Conservation (phyloP, 441 rosid species). For the Pelargonium fulgidum region DNA sequence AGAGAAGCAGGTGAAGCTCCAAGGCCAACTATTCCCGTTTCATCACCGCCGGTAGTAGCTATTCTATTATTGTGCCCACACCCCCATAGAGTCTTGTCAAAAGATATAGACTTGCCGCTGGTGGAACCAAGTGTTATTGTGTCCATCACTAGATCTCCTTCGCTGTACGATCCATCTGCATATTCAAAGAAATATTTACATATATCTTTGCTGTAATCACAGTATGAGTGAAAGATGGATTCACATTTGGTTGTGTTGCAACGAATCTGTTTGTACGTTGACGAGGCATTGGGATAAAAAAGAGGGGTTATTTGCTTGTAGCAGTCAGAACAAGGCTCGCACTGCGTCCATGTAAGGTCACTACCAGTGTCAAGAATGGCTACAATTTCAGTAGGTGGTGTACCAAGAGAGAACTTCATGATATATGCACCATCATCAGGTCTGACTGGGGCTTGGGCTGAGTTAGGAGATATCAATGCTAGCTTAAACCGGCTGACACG, state of each 20-base stretch:
- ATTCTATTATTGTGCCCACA: too few relatives aligned
- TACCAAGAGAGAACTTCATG: constrained; percentile 31
- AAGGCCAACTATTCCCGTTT: constrained; percentile 26
- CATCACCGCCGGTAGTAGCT: too few relatives aligned
- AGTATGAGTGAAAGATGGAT: not conserved
- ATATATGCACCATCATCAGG: constrained; percentile 22
- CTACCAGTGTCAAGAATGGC: constrained; percentile 36
- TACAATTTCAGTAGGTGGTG: constrained; percentile 18
- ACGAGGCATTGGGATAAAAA: constrained; percentile 23
- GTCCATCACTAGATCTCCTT: constrained; percentile 25
- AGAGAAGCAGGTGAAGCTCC: constrained; percentile 22
- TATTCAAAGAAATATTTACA: constrained; percentile 22
- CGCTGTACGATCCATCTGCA: constrained; percentile 21
- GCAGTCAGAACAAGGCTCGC: constrained; percentile 30
- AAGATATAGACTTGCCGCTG: constrained; percentile 7
- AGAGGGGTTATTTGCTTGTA: constrained; percentile 23
- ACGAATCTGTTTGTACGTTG: constrained; percentile 20
- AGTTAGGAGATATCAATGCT: not conserved
- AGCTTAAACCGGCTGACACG: constrained; percentile 18
- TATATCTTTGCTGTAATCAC: not conserved
- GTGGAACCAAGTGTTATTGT: constrained; percentile 19
- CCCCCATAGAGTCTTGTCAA: constrained; percentile 18
- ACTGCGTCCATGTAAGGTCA: constrained; percentile 35
- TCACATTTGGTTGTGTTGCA: constrained; percentile 20
- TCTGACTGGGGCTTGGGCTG: constrained; percentile 11